Base-by-base conservation (phyloP, 192 early-diverging fungal species). In the Pilobolus umbonatus region DNA sequence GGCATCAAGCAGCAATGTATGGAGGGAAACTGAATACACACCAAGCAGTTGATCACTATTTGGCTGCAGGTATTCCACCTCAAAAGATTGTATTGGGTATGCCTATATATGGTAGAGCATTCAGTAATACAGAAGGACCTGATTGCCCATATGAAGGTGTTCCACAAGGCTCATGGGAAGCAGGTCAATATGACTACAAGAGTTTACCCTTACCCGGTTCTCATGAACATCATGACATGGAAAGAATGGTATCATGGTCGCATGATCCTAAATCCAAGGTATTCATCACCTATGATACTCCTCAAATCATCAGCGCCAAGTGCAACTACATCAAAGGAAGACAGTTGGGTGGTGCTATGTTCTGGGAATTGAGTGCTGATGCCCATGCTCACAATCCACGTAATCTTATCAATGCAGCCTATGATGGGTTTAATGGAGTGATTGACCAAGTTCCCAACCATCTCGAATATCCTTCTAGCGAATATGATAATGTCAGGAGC, bases 21-120 rank as follows among this genome's bases (percentile, higher is more conserved):
- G 74, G 83, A 5, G 79, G 80, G 32, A 72, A 82, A 10, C 65
- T 84, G 39, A 81, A 69, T 19, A 77, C 78, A 31, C 60, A 91
- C 56, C 84, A 79, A 35, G 86, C 92, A 5, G 86, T 98, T 9
- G 74, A 78, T 3, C 75, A 80, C 51, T 94, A 86, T 63, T 67
- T 93, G 11, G 25, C 45, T 14, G 71, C 77, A 24, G 93, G 94
- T 4, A 86, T 96, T 19, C 90, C 91, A 2, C 65, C 89, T 0
- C 62, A 81, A 36, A 97, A 98, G 62, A 61, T 99, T 26, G 86
- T 95, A 1, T 78, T 98, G 48, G 97, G 97, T 12, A 83, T 90
- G 39, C 91, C 91, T 22, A 80, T 93, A 61, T 99, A 96, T 73
- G 94, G 91, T 2, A 82, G 97, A n/a, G 91, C 83, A 3, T 99